Evolutionary conservation across 1,139 yeast species (phyloP).

Genomic region (Pichia sp.): DNA sequence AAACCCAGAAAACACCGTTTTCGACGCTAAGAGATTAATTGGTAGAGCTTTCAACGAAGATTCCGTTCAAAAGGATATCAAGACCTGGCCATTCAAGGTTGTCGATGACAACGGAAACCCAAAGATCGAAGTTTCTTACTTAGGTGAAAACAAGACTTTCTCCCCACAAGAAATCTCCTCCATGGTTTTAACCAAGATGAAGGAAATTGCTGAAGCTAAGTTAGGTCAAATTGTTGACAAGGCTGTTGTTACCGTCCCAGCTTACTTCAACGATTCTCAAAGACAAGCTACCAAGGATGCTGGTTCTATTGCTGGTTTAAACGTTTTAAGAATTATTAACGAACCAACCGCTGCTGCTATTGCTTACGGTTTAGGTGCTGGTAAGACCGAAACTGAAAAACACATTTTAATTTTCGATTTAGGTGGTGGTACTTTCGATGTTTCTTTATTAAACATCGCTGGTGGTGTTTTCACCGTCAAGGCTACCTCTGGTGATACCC

Average conservation of each 20-base stretch:
- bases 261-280: slow-evolving; percentile 95
- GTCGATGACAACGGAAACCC: slow-evolving; percentile 82
- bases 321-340: slow-evolving; percentile 92
- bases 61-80: slow-evolving; percentile 90
- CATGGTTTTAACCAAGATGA: slow-evolving; percentile 94
- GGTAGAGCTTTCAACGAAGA: slow-evolving; percentile 91
- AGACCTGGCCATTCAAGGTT: slow-evolving; percentile 95
- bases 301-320: slow-evolving; percentile 94
- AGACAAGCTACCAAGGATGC: slow-evolving; percentile 98
- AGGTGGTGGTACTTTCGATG: slow-evolving; percentile 99
- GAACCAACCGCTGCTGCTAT: slow-evolving; percentile 98
- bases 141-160: slow-evolving; percentile 88
- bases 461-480: slow-evolving; percentile 98
- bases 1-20: slow-evolving; percentile 93
- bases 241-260: slow-evolving; percentile 95
- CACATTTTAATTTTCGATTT: slow-evolving; percentile 88
- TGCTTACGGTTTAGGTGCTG: slow-evolving; percentile 94
- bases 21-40: slow-evolving; percentile 95
- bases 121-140: slow-evolving; percentile 85
- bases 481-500: slow-evolving; percentile 99
- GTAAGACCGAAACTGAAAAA: slow-evolving; percentile 78
- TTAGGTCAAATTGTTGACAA: slow-evolving; percentile 87
- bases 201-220: slow-evolving; percentile 94
- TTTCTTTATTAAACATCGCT: slow-evolving; percentile 88
- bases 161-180: slow-evolving; percentile 96